Percentiles rank a stretch among this genome's conserved stretches.
Evolutionary conservation across 2,329 filamentous ascomycete genomes (phyloP).

Genomic region (Graphiopsis chlorocephala): DNA sequence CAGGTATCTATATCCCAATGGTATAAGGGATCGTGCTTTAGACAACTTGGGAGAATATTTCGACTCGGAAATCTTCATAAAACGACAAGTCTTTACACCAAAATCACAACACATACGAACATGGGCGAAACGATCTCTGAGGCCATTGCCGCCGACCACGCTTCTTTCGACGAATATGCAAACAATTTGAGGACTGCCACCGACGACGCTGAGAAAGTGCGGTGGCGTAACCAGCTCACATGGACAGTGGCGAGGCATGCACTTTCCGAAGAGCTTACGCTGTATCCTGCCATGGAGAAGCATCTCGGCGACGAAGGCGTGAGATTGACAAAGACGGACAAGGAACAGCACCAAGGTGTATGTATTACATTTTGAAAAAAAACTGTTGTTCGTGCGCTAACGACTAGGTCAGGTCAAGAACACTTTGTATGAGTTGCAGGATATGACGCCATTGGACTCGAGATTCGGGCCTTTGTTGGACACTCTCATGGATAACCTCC

Average conservation of each 20-base stretch:
- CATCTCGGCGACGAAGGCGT: conserved; percentile 33
- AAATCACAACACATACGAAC: not conserved
- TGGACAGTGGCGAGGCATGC: conserved; percentile 55
- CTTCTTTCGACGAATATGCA: conserved; percentile 43
- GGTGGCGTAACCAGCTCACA: conserved; percentile 51
- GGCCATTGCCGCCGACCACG: conserved; percentile 43
- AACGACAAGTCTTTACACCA: not conserved
- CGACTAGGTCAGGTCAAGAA: conserved; percentile 23
- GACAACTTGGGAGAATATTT: not conserved
- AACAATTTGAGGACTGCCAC: conserved; percentile 41
- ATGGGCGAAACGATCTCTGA: conserved; percentile 31
- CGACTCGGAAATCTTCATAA: not conserved
- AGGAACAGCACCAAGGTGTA: conserved; percentile 31
- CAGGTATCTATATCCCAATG: not conserved
- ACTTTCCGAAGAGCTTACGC: conserved; percentile 49
- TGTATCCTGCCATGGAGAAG: conserved; percentile 39
- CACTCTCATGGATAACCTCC: conserved; percentile 20
- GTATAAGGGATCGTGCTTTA: not conserved
- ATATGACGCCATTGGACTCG: conserved; percentile 21
- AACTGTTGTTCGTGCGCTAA: not conserved
- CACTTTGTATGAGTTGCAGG: conserved; percentile 22
- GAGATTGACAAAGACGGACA: conserved; percentile 34
- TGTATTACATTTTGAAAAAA: not conserved
- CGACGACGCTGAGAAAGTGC: conserved; percentile 43
- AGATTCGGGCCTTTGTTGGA: conserved; percentile 22